Base-by-base conservation (phyloP, 805 yeast species). In the Isabelozyma heimii region DNA sequence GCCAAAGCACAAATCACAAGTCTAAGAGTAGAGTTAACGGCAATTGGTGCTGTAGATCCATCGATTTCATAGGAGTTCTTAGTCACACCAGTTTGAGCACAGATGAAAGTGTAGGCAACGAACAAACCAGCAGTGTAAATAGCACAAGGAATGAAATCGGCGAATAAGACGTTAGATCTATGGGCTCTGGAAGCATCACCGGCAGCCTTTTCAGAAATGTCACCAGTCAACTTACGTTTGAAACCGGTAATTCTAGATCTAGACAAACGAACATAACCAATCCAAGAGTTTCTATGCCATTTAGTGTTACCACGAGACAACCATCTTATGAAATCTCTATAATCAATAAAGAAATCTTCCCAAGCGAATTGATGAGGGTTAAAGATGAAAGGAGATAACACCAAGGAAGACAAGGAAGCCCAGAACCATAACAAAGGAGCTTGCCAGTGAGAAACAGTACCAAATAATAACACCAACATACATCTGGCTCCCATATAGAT, bases 351-450 rank as follows among this genome's bases (percentile, higher is more conserved):
- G 82, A 87, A 92, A 72, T 91, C 97, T 66, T 85, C 88, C 91
- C 95, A 87, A 45, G 97, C 84, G 70, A 91, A 94, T 77, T 94
- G 98, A 74, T 92, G 97, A 43, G 99, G 99, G 74, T 94, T 94
- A 83, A 90, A 94, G 52, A 94, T 65, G 69, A 92, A 91, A 62
- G 99, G 99, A 44, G 98, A 86, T 59, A 90, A 82, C 73, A 90
- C 80, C 73, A 94, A 79, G 3, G 98, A 89, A 43, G 91, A 78
- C 59, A 91, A 76, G 15, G 96, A 87, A 51, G 94, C 86, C 97
- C 98, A 94, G 83, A 94, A 94, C 97, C 97, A 94, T 54, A 92
- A 71, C 59, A 94, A 77, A 40, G 97, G 89, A 20, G 97, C 87
- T 72, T 89, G 95, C 98, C 98, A 87, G 62, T 83, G 84, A 27